Percentiles rank a stretch among this genome's conserved stretches.
These are phyloP conservation scores for Limnomonas spitsbergensis DNA, from an alignment of 139 green algal genomes.

Conservation along the genomic window DNA sequence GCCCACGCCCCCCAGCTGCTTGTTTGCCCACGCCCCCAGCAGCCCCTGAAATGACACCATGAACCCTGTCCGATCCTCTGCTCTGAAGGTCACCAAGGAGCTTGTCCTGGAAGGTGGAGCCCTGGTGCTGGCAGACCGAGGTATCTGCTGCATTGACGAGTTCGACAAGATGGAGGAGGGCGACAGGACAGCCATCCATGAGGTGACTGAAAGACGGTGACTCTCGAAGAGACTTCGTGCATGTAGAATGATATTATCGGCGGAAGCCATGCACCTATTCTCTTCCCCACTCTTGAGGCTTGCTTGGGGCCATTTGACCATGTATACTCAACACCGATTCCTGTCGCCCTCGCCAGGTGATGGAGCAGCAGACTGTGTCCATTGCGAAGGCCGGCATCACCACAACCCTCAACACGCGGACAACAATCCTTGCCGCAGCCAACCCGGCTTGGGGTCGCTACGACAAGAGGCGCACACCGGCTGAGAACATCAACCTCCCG, in stretches of 20 bases:
- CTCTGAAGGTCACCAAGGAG: conserved; percentile 83
- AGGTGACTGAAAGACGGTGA: conserved; percentile 77
- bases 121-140: conserved; percentile 95
- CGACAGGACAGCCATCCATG: conserved; percentile 97
- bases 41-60: no score
- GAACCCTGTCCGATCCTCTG: no score
- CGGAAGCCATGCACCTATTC: no score
- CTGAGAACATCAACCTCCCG: conserved; percentile 98
- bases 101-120: conserved; percentile 96
- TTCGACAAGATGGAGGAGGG: conserved; percentile 99
- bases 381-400: conserved; percentile 99
- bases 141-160: conserved; percentile 99
- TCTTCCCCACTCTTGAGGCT: no score
- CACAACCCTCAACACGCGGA: conserved; percentile 96
- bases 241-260: no score
- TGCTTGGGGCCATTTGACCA: no score
- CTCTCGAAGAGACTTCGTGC: no score
- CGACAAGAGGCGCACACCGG: conserved; percentile 79
- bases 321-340: no score
- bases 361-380: conserved; percentile 72
- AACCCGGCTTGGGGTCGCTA: conserved; percentile 96
- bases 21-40: no score
- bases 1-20: no score
- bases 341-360: neutral
- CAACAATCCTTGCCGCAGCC: conserved; percentile 91